These are phyloP conservation scores for Heliamphora pulchella DNA, from an alignment of 179 eudicot genomes.

Conservation along the genomic window DNA sequence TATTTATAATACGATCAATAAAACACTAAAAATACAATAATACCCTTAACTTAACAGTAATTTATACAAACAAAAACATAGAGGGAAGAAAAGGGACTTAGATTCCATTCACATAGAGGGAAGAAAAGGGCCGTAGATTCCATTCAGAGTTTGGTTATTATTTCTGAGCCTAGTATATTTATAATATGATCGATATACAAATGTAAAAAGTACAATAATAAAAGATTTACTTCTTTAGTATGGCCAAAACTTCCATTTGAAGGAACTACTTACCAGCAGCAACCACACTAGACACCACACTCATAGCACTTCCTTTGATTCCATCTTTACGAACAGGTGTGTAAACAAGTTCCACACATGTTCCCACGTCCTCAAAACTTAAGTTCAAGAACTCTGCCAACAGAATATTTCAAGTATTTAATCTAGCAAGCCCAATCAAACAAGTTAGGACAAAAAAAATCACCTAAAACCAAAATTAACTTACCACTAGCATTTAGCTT, in stretches of 20 bases:
- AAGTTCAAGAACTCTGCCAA: slow-evolving; percentile 65
- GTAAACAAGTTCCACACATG: slow-evolving; percentile 55
- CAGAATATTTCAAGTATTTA: slow-evolving; percentile 10
- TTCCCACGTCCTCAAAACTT: slow-evolving; percentile 68
- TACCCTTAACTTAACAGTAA: too few relatives aligned
- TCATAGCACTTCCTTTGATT: slow-evolving; percentile 42
- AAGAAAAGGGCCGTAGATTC: background rate
- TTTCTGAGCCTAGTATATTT: background rate
- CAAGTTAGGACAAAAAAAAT: background rate
- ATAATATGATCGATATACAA: background rate
- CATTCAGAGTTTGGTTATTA: background rate
- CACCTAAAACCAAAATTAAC: background rate
- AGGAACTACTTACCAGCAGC: slow-evolving; percentile 58
- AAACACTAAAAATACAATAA: too few relatives aligned
- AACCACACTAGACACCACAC: slow-evolving; percentile 49
- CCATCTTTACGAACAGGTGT: slow-evolving; percentile 88
- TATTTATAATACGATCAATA: too few relatives aligned
- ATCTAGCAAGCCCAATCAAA: slow-evolving; percentile 13
- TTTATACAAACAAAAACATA: too few relatives aligned
- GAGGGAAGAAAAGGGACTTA: too few relatives aligned
- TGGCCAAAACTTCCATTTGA: background rate
- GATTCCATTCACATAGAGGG: background rate
- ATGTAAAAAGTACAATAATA: background rate
- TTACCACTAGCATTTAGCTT: slow-evolving; percentile 59
- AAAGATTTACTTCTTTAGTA: background rate